Evolutionary conservation across 2,329 filamentous ascomycete species (phyloP), one percentile per base, ranked within the genome.

Genomic region (Paracamarosporium sp.): DNA sequence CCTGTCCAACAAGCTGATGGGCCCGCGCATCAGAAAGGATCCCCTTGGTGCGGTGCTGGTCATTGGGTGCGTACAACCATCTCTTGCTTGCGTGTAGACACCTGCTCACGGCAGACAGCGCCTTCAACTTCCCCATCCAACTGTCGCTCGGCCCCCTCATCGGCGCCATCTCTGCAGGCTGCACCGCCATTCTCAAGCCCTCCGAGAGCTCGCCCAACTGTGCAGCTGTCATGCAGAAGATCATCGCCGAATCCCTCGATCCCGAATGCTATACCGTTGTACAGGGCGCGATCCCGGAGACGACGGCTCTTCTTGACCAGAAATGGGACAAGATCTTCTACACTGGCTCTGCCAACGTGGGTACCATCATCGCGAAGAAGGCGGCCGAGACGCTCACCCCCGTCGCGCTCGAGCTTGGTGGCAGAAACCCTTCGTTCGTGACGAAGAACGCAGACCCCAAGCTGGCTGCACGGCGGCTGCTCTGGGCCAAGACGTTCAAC

Each of bases 291-390:
- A 79, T 97, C 20, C 83, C 89, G 12, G 92, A 97, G 82, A 93
- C 90, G 4, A 92, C 90, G 44, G 88, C 88, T 12, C 80, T 98
- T 43, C 85, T 99, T 31, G 87, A 94, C 56, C 87, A 93, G 80
- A 94, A 94, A 77, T 99, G 93, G 90, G 93, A 96, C 80, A 98
- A 97, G 85, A 96, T 99, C 71, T 93, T 95, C 82, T 99, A 97
- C 81, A 99, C 95, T 1, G 95, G 95, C 53, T 89, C 88, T 69
- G 84, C 85, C 51, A 80, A 75, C 27, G 92, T 97, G 17, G 95
- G 91, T 46, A 82, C 71, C 22, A 83, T 83, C 65, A 81, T 83
- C 56, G 79, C 81, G 13, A 82, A 82, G 76, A 83, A 82, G 70
- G 81, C 81, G 1, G 81, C 81, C 1, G 81, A 83, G 70, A 83